Percentiles rank a stretch among this genome's conserved stretches.
These are phyloP conservation scores for Coniochaeta pulveracea DNA, from an alignment of 2,329 filamentous ascomycete genomes.

Conservation along the genomic window DNA sequence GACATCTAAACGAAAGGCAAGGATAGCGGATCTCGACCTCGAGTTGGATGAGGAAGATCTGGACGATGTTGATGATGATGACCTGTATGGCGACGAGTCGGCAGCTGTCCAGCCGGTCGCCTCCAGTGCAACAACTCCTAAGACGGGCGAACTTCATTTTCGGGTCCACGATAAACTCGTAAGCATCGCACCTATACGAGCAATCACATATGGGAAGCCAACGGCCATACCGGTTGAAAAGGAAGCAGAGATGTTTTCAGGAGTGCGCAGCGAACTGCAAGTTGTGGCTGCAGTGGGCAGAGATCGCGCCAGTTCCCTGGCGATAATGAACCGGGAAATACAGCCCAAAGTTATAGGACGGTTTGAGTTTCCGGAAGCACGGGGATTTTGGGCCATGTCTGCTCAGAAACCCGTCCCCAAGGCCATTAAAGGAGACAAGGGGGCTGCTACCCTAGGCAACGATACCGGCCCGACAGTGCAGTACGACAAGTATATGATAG, in stretches of 20 bases:
- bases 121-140: conserved; percentile 27
- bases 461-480: conserved; percentile 49
- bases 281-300: conserved; percentile 51
- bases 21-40: conserved; percentile 42
- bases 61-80: conserved; percentile 37
- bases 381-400: conserved; percentile 71
- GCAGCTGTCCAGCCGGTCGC: conserved; percentile 21
- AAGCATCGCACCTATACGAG: conserved; percentile 70
- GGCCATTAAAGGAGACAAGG: conserved; percentile 38
- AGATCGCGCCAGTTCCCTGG: conserved; percentile 57
- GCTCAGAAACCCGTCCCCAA: conserved; percentile 58
- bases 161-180: conserved; percentile 64
- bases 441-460: conserved; percentile 34
- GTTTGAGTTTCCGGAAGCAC: conserved; percentile 61
- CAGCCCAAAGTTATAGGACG: conserved; percentile 60
- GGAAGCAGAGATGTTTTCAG: conserved; percentile 27
- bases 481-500: conserved; percentile 72
- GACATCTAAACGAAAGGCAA: conserved; percentile 50
- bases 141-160: conserved; percentile 59
- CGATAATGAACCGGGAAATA: conserved; percentile 67
- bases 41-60: conserved; percentile 49
- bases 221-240: conserved; percentile 30
- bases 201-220: conserved; percentile 57
- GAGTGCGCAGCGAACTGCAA: conserved; percentile 44
- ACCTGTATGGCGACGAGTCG: conserved; percentile 52